phyloP scores from a whole-genome alignment of 179 eudicot species.

The Camellia oleifera region DNA sequence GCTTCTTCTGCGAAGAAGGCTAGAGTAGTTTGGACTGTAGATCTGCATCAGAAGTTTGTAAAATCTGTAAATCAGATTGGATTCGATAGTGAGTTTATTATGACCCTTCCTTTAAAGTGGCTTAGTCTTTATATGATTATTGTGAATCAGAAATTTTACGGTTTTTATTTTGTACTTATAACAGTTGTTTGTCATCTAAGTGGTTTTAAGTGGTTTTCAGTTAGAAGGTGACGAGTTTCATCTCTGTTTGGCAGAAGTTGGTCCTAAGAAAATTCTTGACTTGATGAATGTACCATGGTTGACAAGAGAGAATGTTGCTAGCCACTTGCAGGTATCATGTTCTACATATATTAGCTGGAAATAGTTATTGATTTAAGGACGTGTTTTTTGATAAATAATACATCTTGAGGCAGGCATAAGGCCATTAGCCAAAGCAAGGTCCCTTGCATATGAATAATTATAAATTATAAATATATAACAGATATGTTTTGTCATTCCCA shows the following conservation, averaged over 20 bases:
- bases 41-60: slow-evolving; percentile 94
- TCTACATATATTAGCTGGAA: not conserved
- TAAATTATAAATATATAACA: not conserved
- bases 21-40: slow-evolving; percentile 91
- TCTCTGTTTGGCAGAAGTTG: slow-evolving; percentile 69
- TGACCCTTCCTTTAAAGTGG: not conserved
- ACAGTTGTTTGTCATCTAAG: slow-evolving; percentile 2
- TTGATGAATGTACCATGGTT: slow-evolving; percentile 93
- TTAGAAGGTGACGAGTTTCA: slow-evolving; percentile 4
- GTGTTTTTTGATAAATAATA: not conserved
- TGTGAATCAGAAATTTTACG: not conserved
- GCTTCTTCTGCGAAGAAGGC: slow-evolving; percentile 68
- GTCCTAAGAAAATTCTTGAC: slow-evolving; percentile 94
- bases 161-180: not conserved
- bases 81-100: slow-evolving; percentile 72
- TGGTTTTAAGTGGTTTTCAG: not conserved
- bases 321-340: slow-evolving; percentile 87
- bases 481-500: not conserved
- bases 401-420: not conserved
- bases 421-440: not conserved
- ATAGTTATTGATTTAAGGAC: not conserved
- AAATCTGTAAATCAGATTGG: slow-evolving; percentile 93
- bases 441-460: not conserved
- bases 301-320: slow-evolving; percentile 96
- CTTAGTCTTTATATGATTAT: not conserved